Base-by-base conservation (phyloP, 2,329 filamentous ascomycete genomes). In the Penicillium oxalicum region DNA sequence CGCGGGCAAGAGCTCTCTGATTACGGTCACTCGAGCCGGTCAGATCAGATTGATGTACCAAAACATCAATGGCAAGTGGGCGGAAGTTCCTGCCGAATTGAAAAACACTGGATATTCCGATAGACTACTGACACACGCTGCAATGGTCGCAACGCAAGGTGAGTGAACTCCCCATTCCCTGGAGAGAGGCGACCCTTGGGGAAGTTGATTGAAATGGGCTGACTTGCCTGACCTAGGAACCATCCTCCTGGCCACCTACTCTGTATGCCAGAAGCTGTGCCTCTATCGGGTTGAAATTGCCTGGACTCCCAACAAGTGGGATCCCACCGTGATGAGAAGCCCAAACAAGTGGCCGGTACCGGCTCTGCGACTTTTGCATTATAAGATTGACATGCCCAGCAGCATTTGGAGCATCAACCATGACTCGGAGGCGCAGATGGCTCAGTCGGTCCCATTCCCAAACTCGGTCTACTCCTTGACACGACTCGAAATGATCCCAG, bases 41-140 rank as follows among this genome's bases (percentile, higher is more conserved):
- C 71, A 81, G 41, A 74, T 96, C 47, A 86, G 84, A 60, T 75
- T 96, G 60, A 77, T 91, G 42, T 95, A 85, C 71, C 81, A 87
- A 36, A 87, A 91, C 55, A 83, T 81, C 38, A 88, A 83, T 64
- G 79, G 76, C 48, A 81, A 81, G 58, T 84, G 88, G 70, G 80
- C 84, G 51, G 87, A 94, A 62, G 79, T 82, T 0, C 80, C 79
- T 3, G 73, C 84, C n/a, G 86, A 91, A 54, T 70, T 95, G 33
- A 87, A 91, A 62, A 84, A 82, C 53, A 77, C 88, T 48, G 77
- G 82, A 27, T 83, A 83, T 32, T 83, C 85, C 0, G 83, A 89
- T 54, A 85, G 89, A 55, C 67, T 88, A n/a, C 77, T 91, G 44
- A 89, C 88, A 0, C 89, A 94, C 70, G 88, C 88, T 9, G 80